Percentiles rank a stretch among this genome's conserved stretches.
Conservation (phyloP, 2,329 filamentous ascomycete genomes). For the Seiridium unicorne region DNA sequence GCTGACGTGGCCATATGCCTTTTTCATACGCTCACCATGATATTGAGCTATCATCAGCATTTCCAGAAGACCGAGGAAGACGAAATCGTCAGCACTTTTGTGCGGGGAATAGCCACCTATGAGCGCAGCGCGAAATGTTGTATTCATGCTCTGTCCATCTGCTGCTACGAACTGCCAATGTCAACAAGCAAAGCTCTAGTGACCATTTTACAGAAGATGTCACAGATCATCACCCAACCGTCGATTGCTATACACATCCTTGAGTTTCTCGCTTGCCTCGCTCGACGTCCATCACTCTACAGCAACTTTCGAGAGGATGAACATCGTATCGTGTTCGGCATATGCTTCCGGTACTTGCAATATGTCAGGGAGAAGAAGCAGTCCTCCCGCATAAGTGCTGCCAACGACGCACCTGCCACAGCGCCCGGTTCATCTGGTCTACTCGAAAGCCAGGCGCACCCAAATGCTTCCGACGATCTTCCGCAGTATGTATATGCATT, state of each 20-base stretch:
- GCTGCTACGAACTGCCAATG: constrained; percentile 88
- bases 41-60: constrained; percentile 85
- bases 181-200: constrained; percentile 85
- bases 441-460: constrained; percentile 24
- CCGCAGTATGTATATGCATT: constrained; percentile 92
- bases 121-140: constrained; percentile 88
- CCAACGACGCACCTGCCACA: constrained; percentile 35
- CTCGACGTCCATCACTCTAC: constrained; percentile 79
- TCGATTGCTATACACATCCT: constrained; percentile 91
- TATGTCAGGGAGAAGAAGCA: constrained; percentile 72
- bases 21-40: constrained; percentile 81
- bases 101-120: constrained; percentile 79
- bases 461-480: constrained; percentile 63
- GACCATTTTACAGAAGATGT: constrained; percentile 87
- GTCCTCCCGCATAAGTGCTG: constrained; percentile 40
- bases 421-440: constrained; percentile 15
- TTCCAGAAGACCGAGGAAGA: constrained; percentile 86
- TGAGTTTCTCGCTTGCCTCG: constrained; percentile 89
- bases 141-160: constrained; percentile 91
- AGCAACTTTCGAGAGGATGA: constrained; percentile 89
- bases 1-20: constrained; percentile 87
- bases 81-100: constrained; percentile 82
- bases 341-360: constrained; percentile 91
- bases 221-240: constrained; percentile 91
- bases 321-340: constrained; percentile 90